A percentile compares a stretch with the other conserved stretches of the same genome.
Conservation (phyloP, 768 basidiomycete genomes). For the Crassisporium funariophilum region DNA sequence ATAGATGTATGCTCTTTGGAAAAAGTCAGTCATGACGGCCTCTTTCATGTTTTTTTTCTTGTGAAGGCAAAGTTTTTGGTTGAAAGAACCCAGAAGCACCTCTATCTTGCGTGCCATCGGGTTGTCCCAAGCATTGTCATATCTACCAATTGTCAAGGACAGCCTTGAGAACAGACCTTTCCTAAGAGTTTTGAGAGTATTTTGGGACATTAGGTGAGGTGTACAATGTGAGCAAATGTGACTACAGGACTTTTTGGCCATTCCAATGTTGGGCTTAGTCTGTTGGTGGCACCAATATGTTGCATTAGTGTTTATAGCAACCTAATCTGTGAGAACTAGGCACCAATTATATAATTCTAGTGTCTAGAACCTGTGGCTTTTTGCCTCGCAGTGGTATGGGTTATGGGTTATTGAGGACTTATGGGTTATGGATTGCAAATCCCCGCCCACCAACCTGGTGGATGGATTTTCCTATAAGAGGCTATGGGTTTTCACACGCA, state of each 20-base stretch:
- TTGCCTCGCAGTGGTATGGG: conserved; percentile 5
- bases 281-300: too few species aligned
- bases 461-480: conserved; percentile 6
- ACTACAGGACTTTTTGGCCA: too few species aligned
- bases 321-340: too few species aligned
- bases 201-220: too few species aligned
- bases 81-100: conserved; percentile 17
- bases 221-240: too few species aligned
- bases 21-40: conserved; percentile 9
- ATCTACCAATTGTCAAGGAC: too few species aligned
- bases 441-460: conserved; percentile 11
- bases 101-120: conserved; percentile 18
- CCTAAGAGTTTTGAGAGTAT: too few species aligned
- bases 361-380: conserved; percentile 2
- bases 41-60: conserved; percentile 13
- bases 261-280: too few species aligned
- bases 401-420: conserved; percentile 8
- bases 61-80: conserved; percentile 10
- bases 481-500: conserved; percentile 8
- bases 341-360: too few species aligned
- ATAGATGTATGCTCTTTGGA: neutral
- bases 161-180: too few species aligned
- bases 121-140: conserved; percentile 12
- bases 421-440: conserved; percentile 9
- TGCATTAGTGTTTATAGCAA: too few species aligned